Conservation (phyloP, 208 protist genomes). For the Crithidia expoeki region DNA sequence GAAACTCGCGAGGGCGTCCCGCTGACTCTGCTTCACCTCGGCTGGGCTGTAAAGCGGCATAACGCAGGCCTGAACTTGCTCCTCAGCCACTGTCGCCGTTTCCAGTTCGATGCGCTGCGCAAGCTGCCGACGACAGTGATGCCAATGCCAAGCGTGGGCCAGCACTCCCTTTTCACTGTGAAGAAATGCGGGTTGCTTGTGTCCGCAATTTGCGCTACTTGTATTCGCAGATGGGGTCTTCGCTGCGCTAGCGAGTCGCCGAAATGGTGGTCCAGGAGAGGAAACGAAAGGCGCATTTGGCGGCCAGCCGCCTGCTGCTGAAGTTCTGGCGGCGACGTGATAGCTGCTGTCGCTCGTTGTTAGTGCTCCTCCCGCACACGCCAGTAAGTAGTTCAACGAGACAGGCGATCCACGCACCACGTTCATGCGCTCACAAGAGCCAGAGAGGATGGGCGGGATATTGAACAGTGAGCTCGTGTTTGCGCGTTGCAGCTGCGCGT, state of each 20-base stretch:
- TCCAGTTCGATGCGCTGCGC: conserved; percentile 11
- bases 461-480: not conserved
- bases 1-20: not conserved
- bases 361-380: not conserved
- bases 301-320: too few relatives aligned
- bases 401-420: not conserved
- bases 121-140: not conserved
- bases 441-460: conserved; percentile 14
- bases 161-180: not conserved
- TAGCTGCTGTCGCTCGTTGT: not conserved
- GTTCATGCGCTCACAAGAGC: not conserved
- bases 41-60: conserved; percentile 18
- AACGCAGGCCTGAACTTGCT: conserved; percentile 23
- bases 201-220: not conserved
- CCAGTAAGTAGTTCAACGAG: conserved; percentile 2
- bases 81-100: conserved; percentile 12
- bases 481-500: conserved; percentile 18
- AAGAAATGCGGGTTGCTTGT: not conserved
- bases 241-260: not conserved
- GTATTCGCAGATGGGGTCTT: not conserved
- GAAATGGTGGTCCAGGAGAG: not conserved
- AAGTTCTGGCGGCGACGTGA: not conserved
- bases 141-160: conserved; percentile 6
- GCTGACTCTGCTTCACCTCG: conserved; percentile 19
- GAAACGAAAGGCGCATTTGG: too few relatives aligned